Evolutionary conservation across 176 grass and related monocot species (phyloP).

Genomic region (Carex parvula): DNA sequence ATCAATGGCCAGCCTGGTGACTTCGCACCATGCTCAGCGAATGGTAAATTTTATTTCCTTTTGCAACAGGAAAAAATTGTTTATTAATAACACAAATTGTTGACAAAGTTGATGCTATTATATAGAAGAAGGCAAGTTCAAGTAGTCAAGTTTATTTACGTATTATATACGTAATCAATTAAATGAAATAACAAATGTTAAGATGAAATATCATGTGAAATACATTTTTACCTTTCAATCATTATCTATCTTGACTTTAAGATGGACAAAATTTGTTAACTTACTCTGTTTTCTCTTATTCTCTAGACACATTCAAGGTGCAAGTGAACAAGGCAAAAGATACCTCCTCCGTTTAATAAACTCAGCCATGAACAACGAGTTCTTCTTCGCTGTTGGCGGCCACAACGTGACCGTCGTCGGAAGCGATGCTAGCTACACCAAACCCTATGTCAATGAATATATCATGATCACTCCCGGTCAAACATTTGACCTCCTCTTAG

Average conservation of each 20-base stretch:
- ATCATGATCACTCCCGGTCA: slow-evolving; percentile 43
- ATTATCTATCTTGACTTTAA: neutral
- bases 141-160: neutral
- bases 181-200: neutral
- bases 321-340: slow-evolving; percentile 35
- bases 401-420: slow-evolving; percentile 52
- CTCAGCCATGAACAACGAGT: slow-evolving; percentile 35
- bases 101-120: neutral
- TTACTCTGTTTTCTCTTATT: neutral
- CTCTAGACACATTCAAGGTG: slow-evolving; percentile 19
- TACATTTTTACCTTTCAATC: neutral
- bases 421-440: slow-evolving; percentile 43
- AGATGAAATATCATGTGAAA: neutral
- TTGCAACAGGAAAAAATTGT: slow-evolving; percentile 32
- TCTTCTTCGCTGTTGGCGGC: slow-evolving; percentile 40
- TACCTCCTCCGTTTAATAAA: slow-evolving; percentile 55
- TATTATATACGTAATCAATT: neutral
- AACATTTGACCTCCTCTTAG: slow-evolving; percentile 40
- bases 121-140: neutral
- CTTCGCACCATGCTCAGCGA: slow-evolving; percentile 10
- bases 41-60: slow-evolving; percentile 10
- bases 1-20: slow-evolving; percentile 50
- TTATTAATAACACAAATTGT: neutral
- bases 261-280: neutral
- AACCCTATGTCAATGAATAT: slow-evolving; percentile 37